A percentile compares a stretch with the other conserved stretches of the same genome.
Evolutionary conservation across 2,329 filamentous ascomycete species (phyloP).

Genomic region (Exophiala oligosperma): DNA sequence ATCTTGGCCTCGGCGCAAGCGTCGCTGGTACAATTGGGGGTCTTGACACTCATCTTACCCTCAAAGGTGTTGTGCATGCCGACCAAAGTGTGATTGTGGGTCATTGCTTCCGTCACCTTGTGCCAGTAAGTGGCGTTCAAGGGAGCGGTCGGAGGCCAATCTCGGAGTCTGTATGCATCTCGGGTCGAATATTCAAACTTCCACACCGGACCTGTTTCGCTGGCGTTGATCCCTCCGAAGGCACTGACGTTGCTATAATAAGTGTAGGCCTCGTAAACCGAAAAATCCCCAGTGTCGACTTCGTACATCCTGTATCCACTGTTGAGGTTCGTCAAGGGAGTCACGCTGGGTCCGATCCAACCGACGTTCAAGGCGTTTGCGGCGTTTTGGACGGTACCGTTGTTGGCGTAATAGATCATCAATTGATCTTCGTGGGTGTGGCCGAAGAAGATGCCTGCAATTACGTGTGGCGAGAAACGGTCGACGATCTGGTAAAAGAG

Average conservation of each 20-base stretch:
- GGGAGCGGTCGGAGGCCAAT: slow-evolving; percentile 51
- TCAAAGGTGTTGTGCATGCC: slow-evolving; percentile 52
- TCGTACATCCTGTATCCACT: slow-evolving; percentile 56
- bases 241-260: slow-evolving; percentile 54
- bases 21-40: slow-evolving; percentile 53
- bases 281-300: slow-evolving; percentile 55
- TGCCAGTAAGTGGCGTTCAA: slow-evolving; percentile 63
- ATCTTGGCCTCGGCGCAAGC: slow-evolving; percentile 56
- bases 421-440: slow-evolving; percentile 58
- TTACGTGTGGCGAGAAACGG: slow-evolving; percentile 56
- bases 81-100: slow-evolving; percentile 51
- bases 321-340: slow-evolving; percentile 57
- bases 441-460: slow-evolving; percentile 56
- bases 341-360: slow-evolving; percentile 55
- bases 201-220: slow-evolving; percentile 47
- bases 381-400: slow-evolving; percentile 45
- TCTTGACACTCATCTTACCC: slow-evolving; percentile 53
- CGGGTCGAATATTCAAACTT: slow-evolving; percentile 54
- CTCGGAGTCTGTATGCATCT: slow-evolving; percentile 45
- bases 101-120: slow-evolving; percentile 58
- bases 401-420: slow-evolving; percentile 56
- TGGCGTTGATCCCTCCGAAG: slow-evolving; percentile 40
- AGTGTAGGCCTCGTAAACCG: slow-evolving; percentile 56
- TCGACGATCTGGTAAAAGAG: slow-evolving; percentile 50
- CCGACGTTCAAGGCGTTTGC: slow-evolving; percentile 49